Evolutionary conservation across 768 basidiomycete species (phyloP).

Genomic region (Favolaschia claudopus): DNA sequence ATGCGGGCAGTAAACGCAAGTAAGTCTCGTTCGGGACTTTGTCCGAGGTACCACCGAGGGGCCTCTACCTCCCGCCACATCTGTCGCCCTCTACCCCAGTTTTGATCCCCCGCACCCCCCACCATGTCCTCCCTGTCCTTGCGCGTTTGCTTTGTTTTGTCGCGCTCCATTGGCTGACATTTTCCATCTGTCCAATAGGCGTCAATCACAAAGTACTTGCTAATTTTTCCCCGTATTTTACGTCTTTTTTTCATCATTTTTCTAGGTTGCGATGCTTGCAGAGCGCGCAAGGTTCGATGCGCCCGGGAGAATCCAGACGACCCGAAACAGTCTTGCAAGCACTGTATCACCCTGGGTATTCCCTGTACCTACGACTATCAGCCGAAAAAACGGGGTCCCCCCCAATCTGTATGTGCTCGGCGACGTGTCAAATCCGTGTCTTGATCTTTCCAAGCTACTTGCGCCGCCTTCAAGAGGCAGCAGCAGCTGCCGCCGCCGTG

Average conservation of each 20-base stretch:
- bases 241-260: constrained; percentile 27
- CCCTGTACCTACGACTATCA: constrained; percentile 92
- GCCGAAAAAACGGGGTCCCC: constrained; percentile 92
- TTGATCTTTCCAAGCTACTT: constrained; percentile 62
- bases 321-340: constrained; percentile 83
- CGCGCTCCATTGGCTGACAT: constrained; percentile 40
- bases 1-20: constrained; percentile 84
- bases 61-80: constrained; percentile 33
- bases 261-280: constrained; percentile 85
- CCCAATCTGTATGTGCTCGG: constrained; percentile 78
- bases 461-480: constrained; percentile 81
- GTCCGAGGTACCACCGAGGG: constrained; percentile 65
- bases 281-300: constrained; percentile 87
- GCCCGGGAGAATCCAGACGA: constrained; percentile 82
- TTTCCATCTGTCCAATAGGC: constrained; percentile 55
- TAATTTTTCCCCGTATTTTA: constrained; percentile 22
- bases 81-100: constrained; percentile 37
- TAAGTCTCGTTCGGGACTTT: constrained; percentile 52
- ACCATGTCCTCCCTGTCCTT: constrained; percentile 35
- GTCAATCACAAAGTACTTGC: constrained; percentile 87
- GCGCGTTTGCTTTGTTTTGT: constrained; percentile 29
- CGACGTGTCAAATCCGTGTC: not conserved
- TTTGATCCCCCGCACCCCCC: constrained; percentile 48
- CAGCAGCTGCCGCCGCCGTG: constrained; percentile 57
- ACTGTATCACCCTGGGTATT: constrained; percentile 83